Base-by-base conservation (phyloP, 176 grass and related monocot genomes). In the Phoenix dactylifera region DNA sequence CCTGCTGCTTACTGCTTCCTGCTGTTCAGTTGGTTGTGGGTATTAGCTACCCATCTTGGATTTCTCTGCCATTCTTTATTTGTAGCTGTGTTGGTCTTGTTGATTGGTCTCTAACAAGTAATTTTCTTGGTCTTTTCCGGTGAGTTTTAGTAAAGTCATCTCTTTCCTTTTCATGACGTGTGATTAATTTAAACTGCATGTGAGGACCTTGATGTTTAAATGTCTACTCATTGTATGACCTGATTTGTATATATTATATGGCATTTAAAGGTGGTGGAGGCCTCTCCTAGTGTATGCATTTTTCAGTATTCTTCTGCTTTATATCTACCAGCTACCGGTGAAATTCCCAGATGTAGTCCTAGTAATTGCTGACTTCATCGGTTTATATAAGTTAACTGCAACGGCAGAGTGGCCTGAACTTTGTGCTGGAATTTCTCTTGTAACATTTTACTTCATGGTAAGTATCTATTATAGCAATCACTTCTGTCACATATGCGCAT, bases 61-160 rank as follows among this genome's bases (percentile, higher is more conserved):
- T 89, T 77, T 90, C 83, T 3, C 68, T 96, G 61, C 91, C 91
- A 6, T 96, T 96, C 80, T 96, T 96, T 82, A 71, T 96, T 82
- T 90, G 89, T 82, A 90, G 91, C 57, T 96, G 91, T 66, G 74
- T 90, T 58, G 91, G 91, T 58, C 77, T 96, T 82, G 91, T 90
- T 77, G 86, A 96, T 77, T 90, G 91, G 86, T 96, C 91, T 56
- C 68, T 96, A 76, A 96, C 91, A 69, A 96, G 91, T 54, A 96
- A 96, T 39, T 96, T 96, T 79, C 91, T 87, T 74, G 91, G 86
- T 62, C 91, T 96, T 66, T 96, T 96, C 64, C 86, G 86, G 86
- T 96, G 81, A 87, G 72, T 44, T 44, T 44, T 44, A 14, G 7
- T 44, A 44, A 44, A 44, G 12, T 44, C 35, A 44, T 44, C 35